Base-by-base conservation (phyloP, 2,329 filamentous ascomycete species). In the Aspergillus sergii region DNA sequence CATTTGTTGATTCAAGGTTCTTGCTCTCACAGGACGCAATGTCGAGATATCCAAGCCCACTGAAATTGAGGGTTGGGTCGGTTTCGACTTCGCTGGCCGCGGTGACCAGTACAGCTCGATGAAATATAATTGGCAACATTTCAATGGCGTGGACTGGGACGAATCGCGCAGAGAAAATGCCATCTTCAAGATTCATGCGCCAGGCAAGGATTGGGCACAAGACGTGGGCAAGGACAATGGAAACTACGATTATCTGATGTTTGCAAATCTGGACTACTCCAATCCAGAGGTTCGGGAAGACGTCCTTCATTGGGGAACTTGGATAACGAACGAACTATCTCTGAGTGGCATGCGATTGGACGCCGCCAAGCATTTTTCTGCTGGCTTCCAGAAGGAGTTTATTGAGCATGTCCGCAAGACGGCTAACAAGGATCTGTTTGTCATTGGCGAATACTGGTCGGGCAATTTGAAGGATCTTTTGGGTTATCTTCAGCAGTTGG, bases 201-300 rank as follows among this genome's bases (percentile, higher is more conserved):
- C 84, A 16, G 83, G 85, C 59, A 90, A 91, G 70, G 82, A 83
- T 36, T 92, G 89, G 89, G 86, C 86, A 2, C 70, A 83, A 0
- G 83, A 84, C 14, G 88, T 89, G 3, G 87, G 87, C 32, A 82
- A 85, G 23, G 82, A 90, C 73, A 84, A 87, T 66, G 90, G 90
- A 9, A 92, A 92, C 70, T 88, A 85, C 57, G 83, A 85, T 66
- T 91, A 88, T 71, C 82, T 92, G 16, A 91, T 92, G 88, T 91
- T 90, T 68, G 86, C 88, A 8, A 87, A 92, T 73, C 75, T 92
- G 46, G 89, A 92, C 74, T 89, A 90, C 72, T 76, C 79, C 1
- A 83, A 90, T 61, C 81, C 82, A 0, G 89, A 91, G 67, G 89
- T 92, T 11, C 81, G 83, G 36, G 75, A 83, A 4, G 90, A 92